Conservation (phyloP, 1,284 basidiomycete genomes). For the Tilletia horrida region DNA sequence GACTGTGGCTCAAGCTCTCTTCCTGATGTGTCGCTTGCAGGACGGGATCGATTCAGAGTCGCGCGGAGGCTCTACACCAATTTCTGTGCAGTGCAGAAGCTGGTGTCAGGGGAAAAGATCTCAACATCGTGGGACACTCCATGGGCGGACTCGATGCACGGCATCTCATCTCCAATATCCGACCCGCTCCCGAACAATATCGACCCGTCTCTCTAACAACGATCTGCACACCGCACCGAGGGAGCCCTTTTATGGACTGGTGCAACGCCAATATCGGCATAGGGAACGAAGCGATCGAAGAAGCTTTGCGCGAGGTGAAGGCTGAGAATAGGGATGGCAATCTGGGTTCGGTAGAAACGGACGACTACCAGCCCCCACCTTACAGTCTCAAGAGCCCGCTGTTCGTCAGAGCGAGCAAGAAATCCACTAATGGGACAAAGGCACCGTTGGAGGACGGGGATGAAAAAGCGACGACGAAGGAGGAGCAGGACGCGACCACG, state of each 20-base stretch:
- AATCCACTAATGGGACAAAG: not conserved
- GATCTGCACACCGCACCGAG: conserved; percentile 88
- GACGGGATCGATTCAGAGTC: conserved; percentile 83
- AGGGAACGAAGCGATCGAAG: conserved; percentile 49
- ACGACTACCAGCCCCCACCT: conserved; percentile 20
- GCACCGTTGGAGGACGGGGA: not conserved
- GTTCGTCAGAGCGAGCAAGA: conserved; percentile 38
- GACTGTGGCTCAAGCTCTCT: too few relatives aligned
- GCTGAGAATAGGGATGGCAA: conserved; percentile 1
- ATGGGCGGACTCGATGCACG: conserved; percentile 68
- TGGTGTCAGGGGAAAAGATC: conserved; percentile 62
- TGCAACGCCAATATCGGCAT: conserved; percentile 61
- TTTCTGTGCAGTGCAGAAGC: conserved; percentile 67
- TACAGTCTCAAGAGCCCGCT: conserved; percentile 49
- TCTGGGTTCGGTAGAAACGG: not conserved
- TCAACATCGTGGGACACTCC: conserved; percentile 93
- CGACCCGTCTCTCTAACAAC: conserved; percentile 81
- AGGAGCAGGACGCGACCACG: conserved; percentile 19
- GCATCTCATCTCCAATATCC: conserved; percentile 80
- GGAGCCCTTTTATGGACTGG: conserved; percentile 99
- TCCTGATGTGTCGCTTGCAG: too few relatives aligned
- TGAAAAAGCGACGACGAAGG: conserved; percentile 15
- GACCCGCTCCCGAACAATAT: conserved; percentile 69
- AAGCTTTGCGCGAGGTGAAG: conserved; percentile 37
- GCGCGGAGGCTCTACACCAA: conserved; percentile 74